Base-by-base conservation (phyloP, 129 eudicot species). In the Dittrichia graveolens region DNA sequence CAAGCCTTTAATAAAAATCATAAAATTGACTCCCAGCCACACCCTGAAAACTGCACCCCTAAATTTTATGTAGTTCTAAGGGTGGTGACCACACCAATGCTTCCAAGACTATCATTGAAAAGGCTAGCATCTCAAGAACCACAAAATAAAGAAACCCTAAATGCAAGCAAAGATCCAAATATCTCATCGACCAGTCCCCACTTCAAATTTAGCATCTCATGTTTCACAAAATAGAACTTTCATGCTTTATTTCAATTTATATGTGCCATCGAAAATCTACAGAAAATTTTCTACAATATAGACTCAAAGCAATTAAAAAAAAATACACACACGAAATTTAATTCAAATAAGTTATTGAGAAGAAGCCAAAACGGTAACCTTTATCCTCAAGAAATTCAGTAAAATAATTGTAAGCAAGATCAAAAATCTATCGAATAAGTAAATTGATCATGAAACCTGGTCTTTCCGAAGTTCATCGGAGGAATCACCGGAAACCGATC, bases 391-490 rank as follows among this genome's bases (percentile, higher is more conserved):
- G 15, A 5, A 31, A 74, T 13, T 63, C 56, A 71, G 42, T 38
- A 11, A 9, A 82, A 34, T 9, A 70, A 19, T 31, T 45, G 31
- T 2, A 31, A 59, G 45, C 3, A 62, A 34, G 41, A 38, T 40
- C 71, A 13, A 50, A 50, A 10, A 67, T 45, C n/a, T 56, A 71
- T 8, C 57, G 47, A 76, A 60, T 9, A 40, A 66, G 55, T 18
- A 24, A 24, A 59, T 16, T 15, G 14, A 60, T 38, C 15, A 70
- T 35, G 13, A 62, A 75, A 89, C 96, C 96, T 89, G 90, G 75
- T 89, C 96, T 72, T 87, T 89, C 5, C 12, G 88, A 37, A 39
- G 85, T 69, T 84, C 79, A 54, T 83, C 85, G 64, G 86, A 75
- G 41, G 86, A 74, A 63, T 77, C 83, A 14, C 73, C 79, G 58